phyloP scores from a whole-genome alignment of 2,329 filamentous ascomycete genomes.

The Colletotrichum endophyticum region DNA sequence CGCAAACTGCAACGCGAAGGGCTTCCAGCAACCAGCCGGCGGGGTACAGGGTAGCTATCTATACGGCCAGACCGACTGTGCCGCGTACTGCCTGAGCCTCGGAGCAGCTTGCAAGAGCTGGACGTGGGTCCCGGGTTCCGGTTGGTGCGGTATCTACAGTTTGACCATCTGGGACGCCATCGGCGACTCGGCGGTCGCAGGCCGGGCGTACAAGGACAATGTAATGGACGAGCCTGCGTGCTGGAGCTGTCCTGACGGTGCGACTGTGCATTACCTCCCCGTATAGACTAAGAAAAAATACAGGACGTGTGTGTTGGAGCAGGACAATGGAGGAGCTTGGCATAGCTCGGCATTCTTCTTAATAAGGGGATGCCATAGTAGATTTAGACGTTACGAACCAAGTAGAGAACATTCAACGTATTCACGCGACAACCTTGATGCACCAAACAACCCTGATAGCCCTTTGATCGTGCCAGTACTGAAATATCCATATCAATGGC shows the following conservation, averaged over 20 bases:
- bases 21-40: not conserved
- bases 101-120: not conserved
- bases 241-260: not conserved
- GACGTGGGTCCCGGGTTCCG: not conserved
- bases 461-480: not conserved
- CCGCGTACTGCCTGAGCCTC: not conserved
- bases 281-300: not conserved
- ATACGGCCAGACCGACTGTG: not conserved
- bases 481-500: not conserved
- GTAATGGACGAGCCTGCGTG: not conserved
- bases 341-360: not conserved
- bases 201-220: not conserved
- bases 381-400: not conserved
- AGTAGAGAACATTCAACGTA: not conserved
- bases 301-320: not conserved
- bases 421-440: not conserved
- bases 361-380: not conserved
- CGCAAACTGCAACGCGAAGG: not conserved
- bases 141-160: not conserved
- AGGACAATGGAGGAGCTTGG: not conserved
- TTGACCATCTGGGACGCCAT: not conserved
- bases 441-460: not conserved
- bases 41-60: not conserved
- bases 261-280: not conserved
- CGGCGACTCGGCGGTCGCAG: not conserved